Conservation (phyloP, 2,329 filamentous ascomycete species). For the Pseudogymnoascus sp. region DNA sequence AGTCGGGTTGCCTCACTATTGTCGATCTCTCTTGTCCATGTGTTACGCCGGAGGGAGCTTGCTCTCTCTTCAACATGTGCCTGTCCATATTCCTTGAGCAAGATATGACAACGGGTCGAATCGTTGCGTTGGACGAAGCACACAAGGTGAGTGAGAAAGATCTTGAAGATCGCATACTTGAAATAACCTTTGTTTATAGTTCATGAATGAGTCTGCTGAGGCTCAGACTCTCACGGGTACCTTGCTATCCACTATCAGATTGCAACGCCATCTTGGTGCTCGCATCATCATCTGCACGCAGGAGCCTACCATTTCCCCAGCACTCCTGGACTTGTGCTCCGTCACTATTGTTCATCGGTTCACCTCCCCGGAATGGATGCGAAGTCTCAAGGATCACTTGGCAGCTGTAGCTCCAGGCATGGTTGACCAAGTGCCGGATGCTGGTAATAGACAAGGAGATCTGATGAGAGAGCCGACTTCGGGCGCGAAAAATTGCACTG, state of each 20-base stretch:
- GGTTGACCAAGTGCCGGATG: slow-evolving; percentile 25
- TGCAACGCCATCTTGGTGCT: slow-evolving; percentile 61
- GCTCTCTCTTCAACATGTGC: slow-evolving; percentile 64
- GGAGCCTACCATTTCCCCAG: slow-evolving; percentile 62
- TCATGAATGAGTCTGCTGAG: slow-evolving; percentile 51
- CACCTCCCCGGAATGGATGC: slow-evolving; percentile 53
- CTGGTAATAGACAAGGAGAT: slow-evolving; percentile 22
- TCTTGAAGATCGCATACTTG: neutral
- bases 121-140: slow-evolving; percentile 68
- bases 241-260: slow-evolving; percentile 56
- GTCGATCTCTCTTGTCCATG: slow-evolving; percentile 68
- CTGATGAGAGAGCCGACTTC: neutral
- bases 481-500: slow-evolving; percentile 18
- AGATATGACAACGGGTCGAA: slow-evolving; percentile 39
- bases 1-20: slow-evolving; percentile 50
- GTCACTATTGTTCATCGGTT: slow-evolving; percentile 66
- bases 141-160: slow-evolving; percentile 50
- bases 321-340: slow-evolving; percentile 63
- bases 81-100: slow-evolving; percentile 58
- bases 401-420: slow-evolving; percentile 32
- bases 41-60: slow-evolving; percentile 56
- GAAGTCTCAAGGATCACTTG: slow-evolving; percentile 30
- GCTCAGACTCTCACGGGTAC: slow-evolving; percentile 51
- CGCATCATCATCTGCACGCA: slow-evolving; percentile 68
- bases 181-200: slow-evolving; percentile 31